Conservation (phyloP, 2,329 filamentous ascomycete species). For the Tolypocladium tundrense region DNA sequence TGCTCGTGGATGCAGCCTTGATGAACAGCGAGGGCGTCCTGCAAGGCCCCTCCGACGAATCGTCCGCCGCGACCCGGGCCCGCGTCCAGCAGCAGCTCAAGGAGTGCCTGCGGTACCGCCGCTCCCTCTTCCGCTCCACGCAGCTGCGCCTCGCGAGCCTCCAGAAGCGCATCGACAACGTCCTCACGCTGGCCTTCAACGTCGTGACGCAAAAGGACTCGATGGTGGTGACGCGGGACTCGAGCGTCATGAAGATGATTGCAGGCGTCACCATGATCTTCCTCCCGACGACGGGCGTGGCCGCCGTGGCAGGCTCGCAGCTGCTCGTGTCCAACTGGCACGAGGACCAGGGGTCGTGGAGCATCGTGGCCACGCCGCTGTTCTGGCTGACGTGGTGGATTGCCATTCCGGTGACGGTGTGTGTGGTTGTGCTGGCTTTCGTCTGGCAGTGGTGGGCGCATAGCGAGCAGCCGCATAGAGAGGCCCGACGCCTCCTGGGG, state of each 20-base stretch:
- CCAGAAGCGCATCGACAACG: constrained; percentile 23
- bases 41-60: constrained; percentile 5
- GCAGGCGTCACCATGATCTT: constrained; percentile 27
- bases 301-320: constrained; percentile 20
- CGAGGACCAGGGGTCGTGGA: constrained; percentile 11
- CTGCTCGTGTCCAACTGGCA: constrained; percentile 12
- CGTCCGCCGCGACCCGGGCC: constrained; percentile 1
- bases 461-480: constrained; percentile 5
- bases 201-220: constrained; percentile 26
- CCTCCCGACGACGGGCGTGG: constrained; percentile 24
- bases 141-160: constrained; percentile 22
- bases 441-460: constrained; percentile 20
- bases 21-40: neutral
- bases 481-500: neutral
- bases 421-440: constrained; percentile 12
- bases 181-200: constrained; percentile 23
- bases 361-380: constrained; percentile 12
- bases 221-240: constrained; percentile 21
- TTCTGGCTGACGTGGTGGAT: constrained; percentile 20
- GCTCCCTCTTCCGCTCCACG: constrained; percentile 23
- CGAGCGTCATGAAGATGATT: constrained; percentile 26
- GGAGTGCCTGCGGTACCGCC: constrained; percentile 19
- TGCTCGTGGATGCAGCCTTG: constrained; percentile 11
- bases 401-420: constrained; percentile 17
- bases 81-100: constrained; percentile 14